Evolutionary conservation across 805 yeast species (phyloP), one percentile per base, ranked within the genome.

Genomic region (Cyberlindnera bimundalis): DNA sequence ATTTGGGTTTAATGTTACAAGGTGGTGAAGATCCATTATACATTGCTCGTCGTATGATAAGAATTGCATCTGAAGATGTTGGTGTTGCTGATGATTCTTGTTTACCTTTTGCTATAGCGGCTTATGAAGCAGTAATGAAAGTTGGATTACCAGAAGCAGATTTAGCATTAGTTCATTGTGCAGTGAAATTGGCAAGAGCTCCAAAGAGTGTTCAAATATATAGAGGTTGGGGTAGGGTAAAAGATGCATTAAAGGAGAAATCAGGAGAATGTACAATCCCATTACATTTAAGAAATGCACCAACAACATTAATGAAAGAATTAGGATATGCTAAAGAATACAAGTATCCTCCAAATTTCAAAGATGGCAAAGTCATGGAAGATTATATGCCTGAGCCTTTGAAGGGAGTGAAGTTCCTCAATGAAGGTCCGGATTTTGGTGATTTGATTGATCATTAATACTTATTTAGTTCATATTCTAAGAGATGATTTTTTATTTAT

Each of bases 111-210:
- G 93, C 96, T 1, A 72, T 84, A 3, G 80, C 96, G 0, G 77
- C 95, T 0, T 86, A 85, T 59, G 86, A 87, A 31, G 88, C 97
- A 0, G 81, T 86, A 3, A 89, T 87, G 65, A 85, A 84, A 61
- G 74, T 93, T 16, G 99, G 99, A 0, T 69, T 93, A 74, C 99
- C 99, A 0, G 99, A 93, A 56, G 91, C 93, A 3, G 96, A 90
- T 58, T 70, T 86, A 18, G 79, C 88, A 6, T 64, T 93, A 31
- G 98, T 89, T 0, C 98, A 93, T 52, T 89, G 96, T 62, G 90
- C 95, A 1, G 88, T 84, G n/a, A 85, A 90, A 51, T 66, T 93
- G 18, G 95, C 97, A 0, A 65, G 78, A 39, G 95, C 97, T 0
- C 78, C 80, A 0, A 93, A 93, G 61, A 84, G 95, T 9, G 89